Base-by-base conservation (phyloP, 257 asterid genomes). In the Marsdenia floribunda region DNA sequence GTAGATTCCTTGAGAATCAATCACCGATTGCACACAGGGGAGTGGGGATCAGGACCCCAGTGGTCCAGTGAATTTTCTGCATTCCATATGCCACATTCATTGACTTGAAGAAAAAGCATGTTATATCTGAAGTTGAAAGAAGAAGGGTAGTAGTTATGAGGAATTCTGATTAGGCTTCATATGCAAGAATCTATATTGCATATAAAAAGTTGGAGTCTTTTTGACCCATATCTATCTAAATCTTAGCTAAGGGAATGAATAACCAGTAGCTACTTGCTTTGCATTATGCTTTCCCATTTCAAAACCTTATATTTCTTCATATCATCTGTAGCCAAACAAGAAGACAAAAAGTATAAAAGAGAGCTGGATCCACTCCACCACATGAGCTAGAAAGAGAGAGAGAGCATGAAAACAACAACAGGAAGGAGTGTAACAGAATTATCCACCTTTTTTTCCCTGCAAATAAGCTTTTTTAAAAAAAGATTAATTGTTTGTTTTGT, bases 391-490 rank as follows among this genome's bases (percentile, higher is more conserved):
- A 29, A 29, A 29, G 33, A 29, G 73, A 53, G 57, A 53, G 42
- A 19, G 47, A 15, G 49, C 9, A 12, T 0, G 37, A 68, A 67
- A 46, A 18, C 29, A 75, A 53, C 29, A 75, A 38, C 21, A 26
- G 42, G 33, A 47, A 38, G 22, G 47, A 44, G 44, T 54, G 58
- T 15, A n/a, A 49, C 70, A 44, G 52, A 9, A 6, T 42, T 29
- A 55, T 68, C 54, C 55, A 71, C 40, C 75, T 76, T 76, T 76
- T 76, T 66, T 4, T 54, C 73, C 5, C 16, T 49, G 80, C 72
- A 70, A n/a, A 46, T 68, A 33, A 68, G 53, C n/a, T n/a, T n/a
- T n/a, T n/a, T n/a, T n/a, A n/a, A n/a, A n/a, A n/a, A n/a, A n/a
- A n/a, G 19, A 37, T 6, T 11, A 61, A 22, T 26, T 21, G 68